A percentile compares a stretch with the other conserved stretches of the same genome.
These are phyloP conservation scores for Eucalyptus erythrocorys DNA, from an alignment of 345 rosid species.

Conservation along the genomic window DNA sequence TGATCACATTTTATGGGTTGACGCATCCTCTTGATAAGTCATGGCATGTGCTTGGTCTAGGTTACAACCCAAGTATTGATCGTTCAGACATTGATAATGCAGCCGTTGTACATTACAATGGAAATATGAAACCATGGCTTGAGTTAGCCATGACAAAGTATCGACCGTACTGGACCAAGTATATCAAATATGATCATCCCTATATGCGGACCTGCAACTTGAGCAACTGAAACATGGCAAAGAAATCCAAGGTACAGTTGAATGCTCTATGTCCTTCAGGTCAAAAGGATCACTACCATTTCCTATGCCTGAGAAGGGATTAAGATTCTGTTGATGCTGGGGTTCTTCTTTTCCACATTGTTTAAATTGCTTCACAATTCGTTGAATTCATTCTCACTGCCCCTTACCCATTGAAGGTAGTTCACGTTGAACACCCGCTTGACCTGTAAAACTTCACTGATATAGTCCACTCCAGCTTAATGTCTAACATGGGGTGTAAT, in stretches of 20 bases:
- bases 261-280: not conserved
- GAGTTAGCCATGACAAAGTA: constrained; percentile 96
- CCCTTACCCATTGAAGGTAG: not conserved
- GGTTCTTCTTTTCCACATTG: constrained; percentile 13
- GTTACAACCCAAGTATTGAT: constrained; percentile 87
- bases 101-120: constrained; percentile 93
- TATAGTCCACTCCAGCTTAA: not conserved
- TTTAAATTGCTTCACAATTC: constrained; percentile 23
- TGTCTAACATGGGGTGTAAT: not conserved
- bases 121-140: constrained; percentile 99
- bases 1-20: constrained; percentile 86
- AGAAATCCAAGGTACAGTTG: constrained; percentile 1
- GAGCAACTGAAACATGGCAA: constrained; percentile 26
- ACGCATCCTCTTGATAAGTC: constrained; percentile 82
- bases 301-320: not conserved
- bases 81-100: constrained; percentile 77
- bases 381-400: constrained; percentile 1
- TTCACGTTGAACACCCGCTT: not conserved
- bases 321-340: not conserved
- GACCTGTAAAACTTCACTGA: not conserved
- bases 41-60: constrained; percentile 98
- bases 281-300: not conserved
- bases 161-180: constrained; percentile 81
- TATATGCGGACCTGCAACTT: constrained; percentile 74
- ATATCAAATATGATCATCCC: constrained; percentile 85